phyloP scores from a whole-genome alignment of 2,329 filamentous ascomycete species.

The Teratosphaeria gauchensis region DNA sequence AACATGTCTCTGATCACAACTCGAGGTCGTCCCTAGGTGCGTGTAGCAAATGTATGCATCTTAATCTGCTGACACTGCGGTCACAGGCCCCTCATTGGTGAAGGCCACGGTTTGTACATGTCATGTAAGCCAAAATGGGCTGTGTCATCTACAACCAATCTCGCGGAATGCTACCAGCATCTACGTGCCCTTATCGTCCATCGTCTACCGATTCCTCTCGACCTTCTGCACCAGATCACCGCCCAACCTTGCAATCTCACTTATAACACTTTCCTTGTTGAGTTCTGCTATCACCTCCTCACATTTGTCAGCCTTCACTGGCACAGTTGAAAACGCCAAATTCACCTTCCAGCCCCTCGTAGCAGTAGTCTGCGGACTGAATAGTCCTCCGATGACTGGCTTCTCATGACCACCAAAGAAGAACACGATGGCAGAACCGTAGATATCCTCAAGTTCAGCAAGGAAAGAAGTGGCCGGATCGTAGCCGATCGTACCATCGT shows the following conservation, averaged over 20 bases:
- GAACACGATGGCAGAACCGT: conserved; percentile 63
- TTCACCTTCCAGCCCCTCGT: conserved; percentile 59
- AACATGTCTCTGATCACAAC: too few species aligned
- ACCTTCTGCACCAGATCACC: conserved; percentile 56
- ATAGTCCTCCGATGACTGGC: conserved; percentile 53
- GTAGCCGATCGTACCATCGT: conserved; percentile 40
- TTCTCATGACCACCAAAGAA: conserved; percentile 59
- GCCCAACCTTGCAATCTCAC: conserved; percentile 60
- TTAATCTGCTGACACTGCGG: too few species aligned
- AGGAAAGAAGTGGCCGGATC: conserved; percentile 56
- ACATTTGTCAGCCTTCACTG: conserved; percentile 29
- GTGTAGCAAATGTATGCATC: too few species aligned
- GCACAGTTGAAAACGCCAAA: conserved; percentile 57
- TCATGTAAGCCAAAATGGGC: too few species aligned
- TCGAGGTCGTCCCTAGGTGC: too few species aligned
- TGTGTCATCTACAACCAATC: too few species aligned
- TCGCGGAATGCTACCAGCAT: too few species aligned
- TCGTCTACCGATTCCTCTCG: conserved; percentile 30
- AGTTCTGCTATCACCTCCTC: conserved; percentile 42
- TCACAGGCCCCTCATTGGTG: too few species aligned
- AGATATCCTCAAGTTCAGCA: conserved; percentile 56
- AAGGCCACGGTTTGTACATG: too few species aligned
- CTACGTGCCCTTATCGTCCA: too few species aligned
- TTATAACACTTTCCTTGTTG: conserved; percentile 57
- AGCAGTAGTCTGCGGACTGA: conserved; percentile 47